Percentiles rank a stretch among this genome's conserved stretches.
These are phyloP conservation scores for Wickerhamiella kurtzmanii DNA, from an alignment of 805 yeast genomes.

Conservation along the genomic window DNA sequence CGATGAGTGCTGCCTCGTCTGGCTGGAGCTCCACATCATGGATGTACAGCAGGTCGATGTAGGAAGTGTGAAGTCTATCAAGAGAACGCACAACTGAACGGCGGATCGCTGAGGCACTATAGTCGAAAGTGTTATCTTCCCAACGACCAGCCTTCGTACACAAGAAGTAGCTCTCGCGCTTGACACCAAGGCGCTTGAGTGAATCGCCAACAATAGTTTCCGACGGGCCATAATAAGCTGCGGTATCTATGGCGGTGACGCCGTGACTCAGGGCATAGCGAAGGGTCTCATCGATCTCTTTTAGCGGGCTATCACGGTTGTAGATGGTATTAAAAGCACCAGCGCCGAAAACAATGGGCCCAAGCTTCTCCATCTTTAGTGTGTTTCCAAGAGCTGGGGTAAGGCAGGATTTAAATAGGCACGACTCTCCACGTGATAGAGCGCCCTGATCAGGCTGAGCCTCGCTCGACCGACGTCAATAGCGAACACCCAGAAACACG, in stretches of 20 bases:
- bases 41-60: conserved; percentile 69
- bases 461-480: too few species aligned
- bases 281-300: conserved; percentile 48
- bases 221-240: conserved; percentile 88
- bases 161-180: conserved; percentile 52
- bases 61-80: conserved; percentile 47
- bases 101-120: conserved; percentile 45
- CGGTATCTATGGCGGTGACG: conserved; percentile 69
- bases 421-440: too few species aligned
- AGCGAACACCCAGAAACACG: too few species aligned
- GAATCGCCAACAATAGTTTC: conserved; percentile 64
- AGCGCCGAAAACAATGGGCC: conserved; percentile 65
- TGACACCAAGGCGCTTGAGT: conserved; percentile 31
- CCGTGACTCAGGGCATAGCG: conserved; percentile 51
- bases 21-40: conserved; percentile 82
- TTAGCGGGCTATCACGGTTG: conserved; percentile 47
- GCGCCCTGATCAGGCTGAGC: too few species aligned
- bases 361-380: background rate
- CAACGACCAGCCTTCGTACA: conserved; percentile 83
- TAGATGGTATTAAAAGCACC: conserved; percentile 78
- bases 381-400: background rate
- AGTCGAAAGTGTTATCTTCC: conserved; percentile 57
- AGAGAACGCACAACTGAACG: conserved; percentile 55
- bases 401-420: too few species aligned
- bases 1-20: conserved; percentile 41